Percentiles rank a stretch among this genome's conserved stretches.
phyloP scores from a whole-genome alignment of 2,329 filamentous ascomycete species.

The Thielaviopsis punctulata region DNA sequence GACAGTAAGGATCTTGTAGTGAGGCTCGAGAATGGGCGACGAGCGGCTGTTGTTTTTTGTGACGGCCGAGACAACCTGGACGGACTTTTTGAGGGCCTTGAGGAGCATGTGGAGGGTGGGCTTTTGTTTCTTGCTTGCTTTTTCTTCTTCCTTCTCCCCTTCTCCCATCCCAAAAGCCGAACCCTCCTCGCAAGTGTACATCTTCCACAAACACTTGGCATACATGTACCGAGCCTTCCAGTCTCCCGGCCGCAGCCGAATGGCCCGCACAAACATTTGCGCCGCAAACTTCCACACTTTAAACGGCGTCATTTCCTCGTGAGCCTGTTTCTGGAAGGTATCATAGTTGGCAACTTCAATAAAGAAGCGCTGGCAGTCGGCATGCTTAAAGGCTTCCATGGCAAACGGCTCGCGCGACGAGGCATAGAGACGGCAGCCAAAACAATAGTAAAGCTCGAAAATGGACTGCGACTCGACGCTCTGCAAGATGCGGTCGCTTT shows the following conservation, averaged over 20 bases:
- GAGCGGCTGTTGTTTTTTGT: constrained; percentile 37
- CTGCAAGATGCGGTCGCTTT: neutral
- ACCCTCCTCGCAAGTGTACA: constrained; percentile 36
- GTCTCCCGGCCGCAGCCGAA: constrained; percentile 34
- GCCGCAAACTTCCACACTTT: constrained; percentile 46
- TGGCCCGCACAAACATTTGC: constrained; percentile 37
- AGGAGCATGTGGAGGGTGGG: constrained; percentile 28
- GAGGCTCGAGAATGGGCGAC: constrained; percentile 75
- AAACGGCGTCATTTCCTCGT: constrained; percentile 40
- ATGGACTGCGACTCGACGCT: constrained; percentile 16
- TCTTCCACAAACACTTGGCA: constrained; percentile 46
- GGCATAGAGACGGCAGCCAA: constrained; percentile 43
- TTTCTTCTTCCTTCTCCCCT: constrained; percentile 10
- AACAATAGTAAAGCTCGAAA: constrained; percentile 42
- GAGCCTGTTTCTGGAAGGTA: constrained; percentile 34
- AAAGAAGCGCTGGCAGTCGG: constrained; percentile 39
- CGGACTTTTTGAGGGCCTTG: constrained; percentile 31
- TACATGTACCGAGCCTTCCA: constrained; percentile 48
- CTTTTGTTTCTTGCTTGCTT: constrained; percentile 13
- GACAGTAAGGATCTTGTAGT: constrained; percentile 76
- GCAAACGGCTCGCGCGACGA: constrained; percentile 45
- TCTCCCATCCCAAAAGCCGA: no score
- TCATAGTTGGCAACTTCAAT: constrained; percentile 32
- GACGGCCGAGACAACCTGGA: constrained; percentile 31
- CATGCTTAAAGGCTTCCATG: constrained; percentile 42